These are phyloP conservation scores for Beauveria brongniartii DNA, from an alignment of 2,329 filamentous ascomycete species.

Conservation along the genomic window DNA sequence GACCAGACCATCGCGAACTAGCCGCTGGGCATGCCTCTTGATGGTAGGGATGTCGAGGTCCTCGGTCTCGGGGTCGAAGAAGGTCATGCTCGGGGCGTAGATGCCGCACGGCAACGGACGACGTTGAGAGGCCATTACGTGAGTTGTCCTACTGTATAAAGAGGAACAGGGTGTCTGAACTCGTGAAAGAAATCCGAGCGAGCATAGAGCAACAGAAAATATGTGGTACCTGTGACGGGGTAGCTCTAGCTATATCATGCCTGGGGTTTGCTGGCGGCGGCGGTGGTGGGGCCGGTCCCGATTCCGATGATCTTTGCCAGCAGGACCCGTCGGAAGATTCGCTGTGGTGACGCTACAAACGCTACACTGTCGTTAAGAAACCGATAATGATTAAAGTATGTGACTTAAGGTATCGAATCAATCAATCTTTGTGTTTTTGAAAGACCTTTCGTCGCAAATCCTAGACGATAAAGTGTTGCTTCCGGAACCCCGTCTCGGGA, in stretches of 20 bases:
- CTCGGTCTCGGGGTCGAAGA: constrained; percentile 77
- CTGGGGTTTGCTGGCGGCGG: background rate
- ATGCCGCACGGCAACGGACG: constrained; percentile 69
- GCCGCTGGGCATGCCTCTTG: constrained; percentile 71
- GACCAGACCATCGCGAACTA: constrained; percentile 68
- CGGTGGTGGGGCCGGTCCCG: constrained; percentile 6
- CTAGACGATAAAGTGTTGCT: too few species aligned
- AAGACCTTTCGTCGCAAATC: too few species aligned
- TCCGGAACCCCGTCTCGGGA: too few species aligned
- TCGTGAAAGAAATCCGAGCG: background rate
- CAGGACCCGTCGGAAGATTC: background rate
- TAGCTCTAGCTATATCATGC: background rate
- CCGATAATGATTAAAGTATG: too few species aligned
- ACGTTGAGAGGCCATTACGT: constrained; percentile 23
- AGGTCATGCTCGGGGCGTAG: constrained; percentile 85
- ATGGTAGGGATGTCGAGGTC: constrained; percentile 74
- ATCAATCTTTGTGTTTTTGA: too few species aligned
- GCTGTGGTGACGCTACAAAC: too few species aligned
- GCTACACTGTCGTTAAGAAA: too few species aligned
- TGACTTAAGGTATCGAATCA: too few species aligned
- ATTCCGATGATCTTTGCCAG: background rate
- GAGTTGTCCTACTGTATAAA: background rate
- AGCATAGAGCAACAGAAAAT: background rate
- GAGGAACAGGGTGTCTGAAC: background rate
- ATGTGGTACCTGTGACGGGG: background rate